These are phyloP conservation scores for Elsinoe perseae DNA, from an alignment of 2,329 filamentous ascomycete species.

Conservation along the genomic window DNA sequence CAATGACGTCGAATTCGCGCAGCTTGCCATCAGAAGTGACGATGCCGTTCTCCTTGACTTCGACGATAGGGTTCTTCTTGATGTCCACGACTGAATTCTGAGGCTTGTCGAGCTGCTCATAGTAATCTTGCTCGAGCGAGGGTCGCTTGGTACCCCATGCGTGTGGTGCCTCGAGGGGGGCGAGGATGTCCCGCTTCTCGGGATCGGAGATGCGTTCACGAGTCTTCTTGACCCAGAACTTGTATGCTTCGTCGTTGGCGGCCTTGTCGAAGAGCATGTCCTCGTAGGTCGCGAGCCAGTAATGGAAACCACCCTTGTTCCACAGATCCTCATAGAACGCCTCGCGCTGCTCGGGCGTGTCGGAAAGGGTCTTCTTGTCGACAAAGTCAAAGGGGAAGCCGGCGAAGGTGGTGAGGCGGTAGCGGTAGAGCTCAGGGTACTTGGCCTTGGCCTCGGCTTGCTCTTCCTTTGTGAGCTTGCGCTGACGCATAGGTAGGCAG, in stretches of 20 bases:
- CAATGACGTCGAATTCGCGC: conserved; percentile 41
- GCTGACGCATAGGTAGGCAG: conserved; percentile 53
- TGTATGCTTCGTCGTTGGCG: conserved; percentile 39
- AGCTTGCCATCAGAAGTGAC: conserved; percentile 35
- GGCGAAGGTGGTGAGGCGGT: conserved; percentile 47
- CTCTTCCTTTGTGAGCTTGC: conserved; percentile 42
- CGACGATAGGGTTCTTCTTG: conserved; percentile 36
- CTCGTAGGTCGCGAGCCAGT: conserved; percentile 38
- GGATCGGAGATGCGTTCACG: conserved; percentile 37
- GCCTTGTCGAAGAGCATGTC: conserved; percentile 36
- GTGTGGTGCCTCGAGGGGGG: conserved; percentile 38
- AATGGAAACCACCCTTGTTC: conserved; percentile 33
- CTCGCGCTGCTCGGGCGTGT: conserved; percentile 36
- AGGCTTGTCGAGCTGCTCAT: conserved; percentile 38
- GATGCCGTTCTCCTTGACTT: conserved; percentile 39
- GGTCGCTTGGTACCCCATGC: conserved; percentile 43
- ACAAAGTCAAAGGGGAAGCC: conserved; percentile 53
- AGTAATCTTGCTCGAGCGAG: conserved; percentile 41
- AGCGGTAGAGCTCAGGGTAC: conserved; percentile 44
- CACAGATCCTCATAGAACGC: conserved; percentile 38
- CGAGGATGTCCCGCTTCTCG: conserved; percentile 40
- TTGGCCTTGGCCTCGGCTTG: conserved; percentile 40
- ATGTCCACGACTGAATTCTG: conserved; percentile 39
- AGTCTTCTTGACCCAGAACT: conserved; percentile 42
- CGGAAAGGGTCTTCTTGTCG: conserved; percentile 47